Conservation (phyloP, 345 rosid genomes). For the Theobroma cacao region DNA sequence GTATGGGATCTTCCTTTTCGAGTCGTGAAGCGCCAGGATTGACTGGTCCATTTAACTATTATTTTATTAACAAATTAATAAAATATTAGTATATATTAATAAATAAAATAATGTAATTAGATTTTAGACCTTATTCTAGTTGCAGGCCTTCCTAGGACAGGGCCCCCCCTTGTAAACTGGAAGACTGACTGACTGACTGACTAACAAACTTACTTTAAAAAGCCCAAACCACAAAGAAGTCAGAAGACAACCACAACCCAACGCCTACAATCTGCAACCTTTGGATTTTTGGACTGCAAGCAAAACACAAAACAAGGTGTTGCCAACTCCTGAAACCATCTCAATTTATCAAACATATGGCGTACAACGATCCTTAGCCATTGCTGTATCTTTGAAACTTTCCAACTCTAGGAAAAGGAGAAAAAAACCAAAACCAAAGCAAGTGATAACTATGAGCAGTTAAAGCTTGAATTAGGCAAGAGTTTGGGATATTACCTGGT, state of each 20-base stretch:
- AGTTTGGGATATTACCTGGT: not conserved
- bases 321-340: not conserved
- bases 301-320: not conserved
- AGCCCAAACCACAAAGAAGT: not conserved
- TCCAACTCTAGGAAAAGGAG: not conserved
- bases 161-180: not conserved
- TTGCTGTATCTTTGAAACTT: not conserved
- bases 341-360: not conserved
- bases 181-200: not conserved
- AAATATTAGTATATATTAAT: too few species aligned
- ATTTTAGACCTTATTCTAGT: too few species aligned
- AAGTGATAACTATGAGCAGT: not conserved
- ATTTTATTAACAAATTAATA: too few species aligned
- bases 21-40: too few species aligned
- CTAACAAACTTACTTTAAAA: not conserved
- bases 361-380: not conserved
- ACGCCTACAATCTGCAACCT: not conserved
- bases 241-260: not conserved
- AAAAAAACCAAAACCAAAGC: too few species aligned
- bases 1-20: too few species aligned
- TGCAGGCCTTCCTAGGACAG: not conserved
- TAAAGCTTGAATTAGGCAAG: not conserved
- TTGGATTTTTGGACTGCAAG: not conserved
- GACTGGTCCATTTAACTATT: too few species aligned
- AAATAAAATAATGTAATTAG: too few species aligned